Percentiles rank a stretch among this genome's conserved stretches.
Conservation (phyloP, 2,329 filamentous ascomycete species). For the Chaetomium sp. region DNA sequence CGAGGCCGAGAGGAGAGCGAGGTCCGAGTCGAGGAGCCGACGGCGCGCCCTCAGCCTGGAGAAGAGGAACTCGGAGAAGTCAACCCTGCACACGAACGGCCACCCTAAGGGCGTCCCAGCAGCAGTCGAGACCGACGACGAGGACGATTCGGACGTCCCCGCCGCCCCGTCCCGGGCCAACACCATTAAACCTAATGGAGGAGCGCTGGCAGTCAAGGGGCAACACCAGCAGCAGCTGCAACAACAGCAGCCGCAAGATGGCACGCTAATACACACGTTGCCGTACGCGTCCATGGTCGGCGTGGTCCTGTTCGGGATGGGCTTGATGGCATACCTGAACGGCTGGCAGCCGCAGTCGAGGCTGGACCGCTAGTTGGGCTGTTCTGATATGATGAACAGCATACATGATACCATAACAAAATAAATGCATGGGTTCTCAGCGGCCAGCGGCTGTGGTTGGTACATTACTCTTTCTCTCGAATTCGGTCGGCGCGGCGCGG, state of each 20-base stretch:
- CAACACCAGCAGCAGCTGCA: constrained; percentile 13
- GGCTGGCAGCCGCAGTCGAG: constrained; percentile 59
- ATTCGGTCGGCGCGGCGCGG: background rate
- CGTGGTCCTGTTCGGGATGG: constrained; percentile 74
- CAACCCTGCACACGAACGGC: constrained; percentile 22
- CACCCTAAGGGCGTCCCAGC: constrained; percentile 15
- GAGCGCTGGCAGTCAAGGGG: constrained; percentile 34
- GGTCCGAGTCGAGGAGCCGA: constrained; percentile 32
- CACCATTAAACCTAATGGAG: constrained; percentile 41
- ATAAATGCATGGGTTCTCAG: background rate
- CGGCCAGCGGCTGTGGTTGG: background rate
- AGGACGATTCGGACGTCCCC: constrained; percentile 25
- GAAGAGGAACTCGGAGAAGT: constrained; percentile 12
- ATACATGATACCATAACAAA: background rate
- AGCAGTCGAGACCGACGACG: constrained; percentile 14
- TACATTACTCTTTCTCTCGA: background rate
- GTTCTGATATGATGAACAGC: too few relatives aligned
- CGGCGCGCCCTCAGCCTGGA: constrained; percentile 22
- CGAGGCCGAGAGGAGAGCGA: constrained; percentile 36
- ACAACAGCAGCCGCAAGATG: constrained; percentile 30
- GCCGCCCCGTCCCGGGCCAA: constrained; percentile 42
- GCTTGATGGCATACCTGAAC: constrained; percentile 81
- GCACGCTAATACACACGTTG: constrained; percentile 48
- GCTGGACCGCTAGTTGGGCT: constrained; percentile 27
- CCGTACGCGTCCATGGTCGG: constrained; percentile 79